phyloP scores from a whole-genome alignment of 2,329 filamentous ascomycete genomes.

The Ascochyta lentis region DNA sequence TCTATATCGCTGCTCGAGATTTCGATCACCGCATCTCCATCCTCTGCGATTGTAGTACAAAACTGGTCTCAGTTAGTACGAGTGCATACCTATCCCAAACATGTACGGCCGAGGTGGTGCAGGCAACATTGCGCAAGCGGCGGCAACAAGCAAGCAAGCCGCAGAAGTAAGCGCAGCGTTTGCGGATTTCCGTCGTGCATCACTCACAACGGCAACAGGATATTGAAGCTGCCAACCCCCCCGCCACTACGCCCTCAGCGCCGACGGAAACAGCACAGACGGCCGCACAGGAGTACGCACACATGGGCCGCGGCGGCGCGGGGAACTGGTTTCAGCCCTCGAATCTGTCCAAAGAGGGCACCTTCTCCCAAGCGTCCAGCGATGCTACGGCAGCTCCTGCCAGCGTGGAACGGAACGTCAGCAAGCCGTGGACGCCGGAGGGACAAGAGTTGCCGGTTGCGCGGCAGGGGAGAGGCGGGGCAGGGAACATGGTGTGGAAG shows the following conservation, averaged over 20 bases:
- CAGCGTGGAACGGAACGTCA: constrained; percentile 33
- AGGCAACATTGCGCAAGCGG: constrained; percentile 52
- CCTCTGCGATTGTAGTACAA: not conserved
- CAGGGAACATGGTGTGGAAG: constrained; percentile 56
- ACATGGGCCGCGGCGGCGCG: constrained; percentile 54
- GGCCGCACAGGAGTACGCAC: constrained; percentile 50
- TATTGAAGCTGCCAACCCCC: constrained; percentile 48
- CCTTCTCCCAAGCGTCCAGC: constrained; percentile 38
- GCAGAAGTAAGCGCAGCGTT: constrained; percentile 32
- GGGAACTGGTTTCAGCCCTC: constrained; percentile 57
- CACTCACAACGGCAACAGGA: constrained; percentile 34
- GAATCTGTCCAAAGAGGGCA: constrained; percentile 48
- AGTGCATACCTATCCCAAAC: constrained; percentile 26
- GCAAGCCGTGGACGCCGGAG: constrained; percentile 46
- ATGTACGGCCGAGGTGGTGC: constrained; percentile 54
- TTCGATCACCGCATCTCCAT: not conserved
- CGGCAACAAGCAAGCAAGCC: constrained; percentile 40
- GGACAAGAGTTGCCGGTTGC: constrained; percentile 44
- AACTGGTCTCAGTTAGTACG: not conserved
- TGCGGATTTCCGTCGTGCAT: no score
- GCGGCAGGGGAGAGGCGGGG: constrained; percentile 52
- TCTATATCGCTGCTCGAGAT: not conserved
- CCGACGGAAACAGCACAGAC: constrained; percentile 23
- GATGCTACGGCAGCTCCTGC: constrained; percentile 41
- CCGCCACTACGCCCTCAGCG: constrained; percentile 20